A percentile compares a stretch with the other conserved stretches of the same genome.
These are phyloP conservation scores for Colletotrichum karsti DNA, from an alignment of 2,329 filamentous ascomycete species.

Conservation along the genomic window DNA sequence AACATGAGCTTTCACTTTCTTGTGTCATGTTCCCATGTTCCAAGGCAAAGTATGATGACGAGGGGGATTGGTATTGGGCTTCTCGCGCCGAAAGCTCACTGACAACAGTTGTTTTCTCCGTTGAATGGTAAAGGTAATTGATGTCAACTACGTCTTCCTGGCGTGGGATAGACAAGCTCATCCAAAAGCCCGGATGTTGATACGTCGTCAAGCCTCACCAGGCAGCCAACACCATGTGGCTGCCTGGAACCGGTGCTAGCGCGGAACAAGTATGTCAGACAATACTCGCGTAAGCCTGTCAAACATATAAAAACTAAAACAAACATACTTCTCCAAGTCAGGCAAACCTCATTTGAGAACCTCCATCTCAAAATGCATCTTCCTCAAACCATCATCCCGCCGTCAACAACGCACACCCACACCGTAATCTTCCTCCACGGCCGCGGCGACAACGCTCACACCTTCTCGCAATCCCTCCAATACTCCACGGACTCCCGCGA, in stretches of 20 bases:
- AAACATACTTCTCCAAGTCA: too few relatives aligned
- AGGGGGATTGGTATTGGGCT: too few relatives aligned
- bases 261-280: neutral
- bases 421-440: slow-evolving; percentile 56
- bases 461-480: slow-evolving; percentile 41
- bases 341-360: neutral
- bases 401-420: slow-evolving; percentile 43
- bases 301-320: neutral
- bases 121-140: too few relatives aligned
- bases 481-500: slow-evolving; percentile 39
- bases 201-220: neutral
- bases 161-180: too few relatives aligned
- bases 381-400: slow-evolving; percentile 20
- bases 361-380: neutral
- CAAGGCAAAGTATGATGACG: too few relatives aligned
- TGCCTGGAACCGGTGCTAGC: neutral
- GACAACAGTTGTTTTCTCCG: too few relatives aligned
- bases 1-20: too few relatives aligned
- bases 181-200: too few relatives aligned
- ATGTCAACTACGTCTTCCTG: too few relatives aligned
- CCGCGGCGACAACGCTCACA: slow-evolving; percentile 48
- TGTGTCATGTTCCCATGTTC: too few relatives aligned
- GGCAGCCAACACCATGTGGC: neutral
- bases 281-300: neutral
- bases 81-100: too few relatives aligned